A percentile compares a stretch with the other conserved stretches of the same genome.
Evolutionary conservation across 78 protist species (phyloP).

Genomic region (Dictyostelium citrinum): DNA sequence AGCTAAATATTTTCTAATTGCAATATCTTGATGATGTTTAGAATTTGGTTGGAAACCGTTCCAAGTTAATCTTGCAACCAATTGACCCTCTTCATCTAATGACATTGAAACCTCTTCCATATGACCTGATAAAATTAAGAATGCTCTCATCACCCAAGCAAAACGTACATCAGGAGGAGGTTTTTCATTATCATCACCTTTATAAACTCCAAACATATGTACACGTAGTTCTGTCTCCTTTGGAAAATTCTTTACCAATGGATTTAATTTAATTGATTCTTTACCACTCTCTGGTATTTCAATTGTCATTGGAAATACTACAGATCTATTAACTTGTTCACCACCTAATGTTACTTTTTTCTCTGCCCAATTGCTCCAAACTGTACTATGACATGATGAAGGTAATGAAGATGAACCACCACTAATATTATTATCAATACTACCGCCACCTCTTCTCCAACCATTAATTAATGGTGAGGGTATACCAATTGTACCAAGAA

Average conservation of each 20-base stretch:
- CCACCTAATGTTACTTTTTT: constrained; percentile 77
- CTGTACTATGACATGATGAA: background rate
- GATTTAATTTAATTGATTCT: constrained; percentile 36
- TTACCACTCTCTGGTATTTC: constrained; percentile 40
- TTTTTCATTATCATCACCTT: constrained; percentile 73
- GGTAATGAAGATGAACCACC: background rate
- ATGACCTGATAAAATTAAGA: constrained; percentile 62
- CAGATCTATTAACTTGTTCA: constrained; percentile 79
- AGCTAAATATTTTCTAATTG: constrained; percentile 28
- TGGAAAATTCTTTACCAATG: constrained; percentile 9
- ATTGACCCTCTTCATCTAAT: constrained; percentile 77
- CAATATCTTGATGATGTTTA: background rate
- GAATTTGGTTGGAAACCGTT: constrained; percentile 46
- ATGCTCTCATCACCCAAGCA: constrained; percentile 76
- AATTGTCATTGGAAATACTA: constrained; percentile 67
- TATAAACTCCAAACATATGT: constrained; percentile 76
- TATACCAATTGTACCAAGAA: constrained; percentile 51
- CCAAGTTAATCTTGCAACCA: constrained; percentile 55
- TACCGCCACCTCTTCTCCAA: background rate
- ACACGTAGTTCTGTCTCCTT: background rate
- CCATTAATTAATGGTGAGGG: constrained; percentile 37
- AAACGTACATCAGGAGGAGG: constrained; percentile 82
- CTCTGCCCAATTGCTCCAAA: constrained; percentile 78
- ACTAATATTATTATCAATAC: too few species aligned
- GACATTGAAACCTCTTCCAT: constrained; percentile 68